These are phyloP conservation scores for Aspergillus proliferans DNA, from an alignment of 2,329 filamentous ascomycete genomes.

Conservation along the genomic window DNA sequence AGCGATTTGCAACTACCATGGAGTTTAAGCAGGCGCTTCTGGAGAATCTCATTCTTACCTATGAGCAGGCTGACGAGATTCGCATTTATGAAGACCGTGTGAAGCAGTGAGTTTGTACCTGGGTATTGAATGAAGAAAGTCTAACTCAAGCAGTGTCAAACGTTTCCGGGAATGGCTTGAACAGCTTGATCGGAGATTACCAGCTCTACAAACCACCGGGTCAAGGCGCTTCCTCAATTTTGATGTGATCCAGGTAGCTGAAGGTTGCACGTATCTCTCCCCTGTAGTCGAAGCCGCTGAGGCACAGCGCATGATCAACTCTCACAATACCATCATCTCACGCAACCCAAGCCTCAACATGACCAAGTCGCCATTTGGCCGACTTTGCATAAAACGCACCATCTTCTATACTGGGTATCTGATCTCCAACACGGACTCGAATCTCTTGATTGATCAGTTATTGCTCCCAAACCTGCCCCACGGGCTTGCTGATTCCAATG, in stretches of 20 bases:
- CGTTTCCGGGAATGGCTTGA: slow-evolving; percentile 80
- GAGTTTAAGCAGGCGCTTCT: slow-evolving; percentile 86
- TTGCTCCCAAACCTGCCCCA: slow-evolving; percentile 54
- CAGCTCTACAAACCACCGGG: slow-evolving; percentile 35
- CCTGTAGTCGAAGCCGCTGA: slow-evolving; percentile 74
- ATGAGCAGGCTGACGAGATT: slow-evolving; percentile 74
- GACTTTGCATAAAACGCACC: slow-evolving; percentile 71
- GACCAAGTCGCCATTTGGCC: slow-evolving; percentile 39
- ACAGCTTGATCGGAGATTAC: slow-evolving; percentile 62
- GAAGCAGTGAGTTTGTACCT: slow-evolving; percentile 46
- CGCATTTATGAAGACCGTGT: slow-evolving; percentile 59
- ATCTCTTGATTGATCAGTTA: slow-evolving; percentile 61
- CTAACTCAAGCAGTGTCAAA: slow-evolving; percentile 51
- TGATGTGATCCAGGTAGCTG: slow-evolving; percentile 81
- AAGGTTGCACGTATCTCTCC: slow-evolving; percentile 66
- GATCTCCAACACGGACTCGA: slow-evolving; percentile 64
- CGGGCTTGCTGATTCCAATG: slow-evolving; percentile 55
- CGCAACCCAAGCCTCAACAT: slow-evolving; percentile 27
- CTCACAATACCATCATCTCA: slow-evolving; percentile 58
- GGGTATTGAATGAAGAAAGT: neutral
- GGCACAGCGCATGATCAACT: slow-evolving; percentile 82
- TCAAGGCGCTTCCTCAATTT: slow-evolving; percentile 61
- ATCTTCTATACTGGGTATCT: slow-evolving; percentile 92
- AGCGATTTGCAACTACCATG: slow-evolving; percentile 78
- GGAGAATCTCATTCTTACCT: slow-evolving; percentile 75